Percentiles rank a stretch among this genome's conserved stretches.
Evolutionary conservation across 331 rosid species (phyloP).

Genomic region (Malus hybrid): DNA sequence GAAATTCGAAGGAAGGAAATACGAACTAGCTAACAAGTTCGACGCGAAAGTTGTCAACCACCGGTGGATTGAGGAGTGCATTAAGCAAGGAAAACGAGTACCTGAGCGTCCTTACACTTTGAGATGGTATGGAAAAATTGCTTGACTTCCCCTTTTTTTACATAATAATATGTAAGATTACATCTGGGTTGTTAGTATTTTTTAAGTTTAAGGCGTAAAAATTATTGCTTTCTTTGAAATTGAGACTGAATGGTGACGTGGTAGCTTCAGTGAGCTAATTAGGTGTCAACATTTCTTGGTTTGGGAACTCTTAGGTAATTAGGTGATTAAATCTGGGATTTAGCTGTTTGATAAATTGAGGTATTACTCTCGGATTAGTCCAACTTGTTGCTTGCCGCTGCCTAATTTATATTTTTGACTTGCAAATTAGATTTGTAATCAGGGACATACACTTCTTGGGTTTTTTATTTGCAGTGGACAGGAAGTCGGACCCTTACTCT

Average conservation of each 20-base stretch:
- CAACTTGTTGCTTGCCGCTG: background rate
- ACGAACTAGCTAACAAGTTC: slow-evolving; percentile 47
- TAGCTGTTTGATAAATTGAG: background rate
- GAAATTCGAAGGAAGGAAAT: slow-evolving; percentile 67
- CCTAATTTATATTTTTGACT: background rate
- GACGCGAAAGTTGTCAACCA: slow-evolving; percentile 52
- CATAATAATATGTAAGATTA: background rate
- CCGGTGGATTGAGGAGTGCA: slow-evolving; percentile 83
- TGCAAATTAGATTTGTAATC: background rate
- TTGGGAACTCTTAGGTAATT: background rate
- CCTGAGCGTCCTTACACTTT: slow-evolving; percentile 53
- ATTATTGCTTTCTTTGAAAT: background rate
- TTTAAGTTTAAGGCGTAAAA: background rate
- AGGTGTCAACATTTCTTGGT: background rate
- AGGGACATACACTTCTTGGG: background rate
- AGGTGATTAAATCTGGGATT: background rate
- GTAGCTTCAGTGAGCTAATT: background rate
- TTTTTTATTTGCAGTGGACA: slow-evolving; percentile 56
- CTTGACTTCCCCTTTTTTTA: background rate
- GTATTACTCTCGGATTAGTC: background rate
- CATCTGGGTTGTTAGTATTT: background rate
- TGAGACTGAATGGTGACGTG: background rate
- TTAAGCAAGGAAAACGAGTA: slow-evolving; percentile 61
- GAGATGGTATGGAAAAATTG: slow-evolving; percentile 42
- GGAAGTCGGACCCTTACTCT: slow-evolving; percentile 56